Evolutionary conservation across 768 basidiomycete genomes (phyloP).

Genomic region (Amanita molliuscula): DNA sequence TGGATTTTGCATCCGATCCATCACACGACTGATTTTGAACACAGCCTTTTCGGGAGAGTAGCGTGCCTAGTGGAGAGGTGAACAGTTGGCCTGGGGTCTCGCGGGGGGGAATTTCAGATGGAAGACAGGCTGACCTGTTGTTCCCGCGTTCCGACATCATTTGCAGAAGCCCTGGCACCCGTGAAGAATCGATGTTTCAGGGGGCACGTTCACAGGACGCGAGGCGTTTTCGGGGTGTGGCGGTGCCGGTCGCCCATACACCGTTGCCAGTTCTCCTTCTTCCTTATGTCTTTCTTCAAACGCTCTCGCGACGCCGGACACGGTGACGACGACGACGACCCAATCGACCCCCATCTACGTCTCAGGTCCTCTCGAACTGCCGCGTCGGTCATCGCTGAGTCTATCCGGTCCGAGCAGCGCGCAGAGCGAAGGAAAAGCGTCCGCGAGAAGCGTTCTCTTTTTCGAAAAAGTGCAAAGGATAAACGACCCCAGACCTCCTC

Average conservation of each 20-base stretch:
- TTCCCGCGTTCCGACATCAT: too few relatives aligned
- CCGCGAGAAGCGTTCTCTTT: slow-evolving; percentile 48
- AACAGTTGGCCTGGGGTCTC: too few relatives aligned
- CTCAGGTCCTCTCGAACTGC: slow-evolving; percentile 91
- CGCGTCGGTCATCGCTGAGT: slow-evolving; percentile 82
- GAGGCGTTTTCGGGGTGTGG: neutral
- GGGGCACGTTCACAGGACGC: neutral
- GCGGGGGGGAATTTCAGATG: too few relatives aligned
- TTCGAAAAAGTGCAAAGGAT: slow-evolving; percentile 31
- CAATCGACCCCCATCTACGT: slow-evolving; percentile 77
- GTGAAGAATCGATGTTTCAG: too few relatives aligned
- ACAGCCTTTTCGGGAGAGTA: too few relatives aligned
- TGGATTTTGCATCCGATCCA: too few relatives aligned
- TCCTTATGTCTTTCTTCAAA: slow-evolving; percentile 25
- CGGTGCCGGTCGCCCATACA: neutral
- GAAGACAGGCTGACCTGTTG: too few relatives aligned
- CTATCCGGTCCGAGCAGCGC: slow-evolving; percentile 68
- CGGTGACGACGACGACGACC: slow-evolving; percentile 55
- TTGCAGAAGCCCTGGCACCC: too few relatives aligned
- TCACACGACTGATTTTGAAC: too few relatives aligned
- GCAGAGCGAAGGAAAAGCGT: slow-evolving; percentile 46
- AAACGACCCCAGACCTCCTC: slow-evolving; percentile 32
- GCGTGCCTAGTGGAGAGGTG: too few relatives aligned
- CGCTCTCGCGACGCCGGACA: slow-evolving; percentile 35
- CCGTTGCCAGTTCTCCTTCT: neutral